phyloP scores from a whole-genome alignment of 2,329 filamentous ascomycete genomes.

The Colletotrichum euphorbiae region DNA sequence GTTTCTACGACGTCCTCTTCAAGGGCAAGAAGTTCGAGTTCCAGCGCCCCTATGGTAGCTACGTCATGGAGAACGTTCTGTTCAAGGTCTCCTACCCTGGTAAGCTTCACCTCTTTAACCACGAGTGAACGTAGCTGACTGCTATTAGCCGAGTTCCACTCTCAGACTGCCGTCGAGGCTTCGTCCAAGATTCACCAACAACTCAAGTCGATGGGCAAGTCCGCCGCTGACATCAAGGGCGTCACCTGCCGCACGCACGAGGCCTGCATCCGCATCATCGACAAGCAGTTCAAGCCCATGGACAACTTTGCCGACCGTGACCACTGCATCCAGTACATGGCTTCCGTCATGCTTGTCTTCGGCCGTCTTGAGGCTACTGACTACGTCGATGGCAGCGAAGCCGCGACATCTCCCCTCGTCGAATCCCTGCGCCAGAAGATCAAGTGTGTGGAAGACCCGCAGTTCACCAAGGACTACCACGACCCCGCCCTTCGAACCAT shows the following conservation, averaged over 20 bases:
- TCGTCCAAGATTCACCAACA: slow-evolving; percentile 88
- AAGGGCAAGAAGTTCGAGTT: slow-evolving; percentile 96
- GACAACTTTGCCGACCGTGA: slow-evolving; percentile 99
- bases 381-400: slow-evolving; percentile 93
- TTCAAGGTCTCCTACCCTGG: slow-evolving; percentile 99
- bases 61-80: slow-evolving; percentile 99
- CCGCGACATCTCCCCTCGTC: slow-evolving; percentile 88
- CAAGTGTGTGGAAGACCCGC: slow-evolving; percentile 93
- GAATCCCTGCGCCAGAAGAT: slow-evolving; percentile 95
- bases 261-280: slow-evolving; percentile 98
- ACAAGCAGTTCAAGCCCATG: slow-evolving; percentile 99
- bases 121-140: not conserved
- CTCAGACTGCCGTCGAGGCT: slow-evolving; percentile 96
- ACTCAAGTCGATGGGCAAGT: slow-evolving; percentile 87
- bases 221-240: slow-evolving; percentile 90
- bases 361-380: slow-evolving; percentile 93
- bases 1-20: slow-evolving; percentile 99
- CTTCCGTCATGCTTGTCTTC: slow-evolving; percentile 93
- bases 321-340: slow-evolving; percentile 99
- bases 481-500: slow-evolving; percentile 94
- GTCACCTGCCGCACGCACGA: slow-evolving; percentile 97
- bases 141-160: slow-evolving; percentile 88
- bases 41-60: slow-evolving; percentile 95
- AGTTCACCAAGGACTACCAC: slow-evolving; percentile 97
- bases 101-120: slow-evolving; percentile 55